Evolutionary conservation across 139 green algal species (phyloP).

Genomic region (Chlamydomonas schloesseri): DNA sequence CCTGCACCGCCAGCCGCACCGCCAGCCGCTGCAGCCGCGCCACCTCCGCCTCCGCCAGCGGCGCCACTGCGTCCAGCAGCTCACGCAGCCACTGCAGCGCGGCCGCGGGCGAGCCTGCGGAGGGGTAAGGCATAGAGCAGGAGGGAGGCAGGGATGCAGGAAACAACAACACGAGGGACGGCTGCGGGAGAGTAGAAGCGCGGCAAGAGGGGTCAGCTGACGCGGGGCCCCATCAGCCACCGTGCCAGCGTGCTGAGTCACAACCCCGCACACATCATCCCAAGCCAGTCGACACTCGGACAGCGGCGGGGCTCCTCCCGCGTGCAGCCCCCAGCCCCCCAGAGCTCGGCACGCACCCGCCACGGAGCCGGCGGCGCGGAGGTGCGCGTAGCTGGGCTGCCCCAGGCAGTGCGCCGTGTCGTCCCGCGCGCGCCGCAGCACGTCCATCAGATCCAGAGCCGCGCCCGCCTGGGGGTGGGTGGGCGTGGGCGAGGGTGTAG

Average conservation of each 20-base stretch:
- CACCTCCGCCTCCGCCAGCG: background rate
- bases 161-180: background rate
- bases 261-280: too few species aligned
- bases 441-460: conserved; percentile 4
- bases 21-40: background rate
- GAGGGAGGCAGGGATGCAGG: background rate
- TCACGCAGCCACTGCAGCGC: conserved; percentile 8
- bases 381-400: conserved; percentile 6
- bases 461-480: conserved; percentile 12
- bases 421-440: conserved; percentile 10
- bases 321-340: background rate
- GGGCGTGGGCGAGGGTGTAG: too few species aligned
- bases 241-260: too few species aligned
- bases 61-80: conserved; percentile 1
- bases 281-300: too few species aligned
- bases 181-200: too few species aligned
- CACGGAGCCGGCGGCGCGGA: background rate
- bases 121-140: background rate
- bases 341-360: background rate
- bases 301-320: too few species aligned
- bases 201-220: too few species aligned
- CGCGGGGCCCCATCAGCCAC: too few species aligned
- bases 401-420: background rate
- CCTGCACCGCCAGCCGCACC: background rate
- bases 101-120: background rate